A percentile compares a stretch with the other conserved stretches of the same genome.
phyloP scores from a whole-genome alignment of 2,329 filamentous ascomycete species.

The Cladophialophora bantiana region DNA sequence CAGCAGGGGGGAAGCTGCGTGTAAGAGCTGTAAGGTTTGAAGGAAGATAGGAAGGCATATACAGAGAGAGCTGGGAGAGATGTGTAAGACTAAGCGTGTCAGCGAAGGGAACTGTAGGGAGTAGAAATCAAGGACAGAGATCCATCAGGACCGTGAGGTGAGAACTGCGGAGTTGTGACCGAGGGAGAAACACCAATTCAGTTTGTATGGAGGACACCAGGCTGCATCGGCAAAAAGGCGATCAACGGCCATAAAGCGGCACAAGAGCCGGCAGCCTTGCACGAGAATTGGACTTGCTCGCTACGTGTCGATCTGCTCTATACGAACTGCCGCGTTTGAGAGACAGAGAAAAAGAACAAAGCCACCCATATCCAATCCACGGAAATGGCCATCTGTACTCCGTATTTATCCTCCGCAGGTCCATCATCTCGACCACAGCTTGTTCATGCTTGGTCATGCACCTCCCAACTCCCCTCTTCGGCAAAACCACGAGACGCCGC shows the following conservation, averaged over 20 bases:
- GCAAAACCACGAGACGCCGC: slow-evolving; percentile 4
- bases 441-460: not conserved
- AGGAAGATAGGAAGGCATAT: slow-evolving; percentile 19
- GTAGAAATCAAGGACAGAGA: not conserved
- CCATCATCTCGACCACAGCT: not conserved
- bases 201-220: not conserved
- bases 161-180: slow-evolving; percentile 3
- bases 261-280: slow-evolving; percentile 1
- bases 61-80: not conserved
- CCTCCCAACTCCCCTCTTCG: not conserved
- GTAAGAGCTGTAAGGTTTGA: slow-evolving; percentile 1
- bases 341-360: not conserved
- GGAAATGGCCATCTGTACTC: slow-evolving; percentile 13
- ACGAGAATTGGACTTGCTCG: not conserved
- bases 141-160: not conserved
- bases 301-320: slow-evolving; percentile 1
- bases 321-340: too few relatives aligned
- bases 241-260: slow-evolving; percentile 10
- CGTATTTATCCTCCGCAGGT: not conserved
- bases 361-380: slow-evolving; percentile 18
- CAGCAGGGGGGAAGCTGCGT: slow-evolving; percentile 13
- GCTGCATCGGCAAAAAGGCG: slow-evolving; percentile 8
- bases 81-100: not conserved
- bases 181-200: not conserved
- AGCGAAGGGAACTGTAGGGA: too few relatives aligned